Base-by-base conservation (phyloP, 2,329 filamentous ascomycete genomes). In the Aspergillus sp. region DNA sequence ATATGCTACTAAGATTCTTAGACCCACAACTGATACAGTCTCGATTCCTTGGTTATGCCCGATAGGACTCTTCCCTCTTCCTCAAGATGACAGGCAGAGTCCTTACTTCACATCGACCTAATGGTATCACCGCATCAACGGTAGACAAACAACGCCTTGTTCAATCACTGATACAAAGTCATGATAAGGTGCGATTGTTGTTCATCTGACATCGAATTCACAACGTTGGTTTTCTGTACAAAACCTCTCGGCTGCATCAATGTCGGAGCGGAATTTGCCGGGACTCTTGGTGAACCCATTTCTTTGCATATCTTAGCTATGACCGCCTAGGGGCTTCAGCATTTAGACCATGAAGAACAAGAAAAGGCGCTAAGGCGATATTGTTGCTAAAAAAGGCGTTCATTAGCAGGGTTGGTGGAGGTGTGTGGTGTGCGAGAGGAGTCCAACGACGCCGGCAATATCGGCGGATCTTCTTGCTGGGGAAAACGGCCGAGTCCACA, bases 381-480 rank as follows among this genome's bases (percentile, higher is more conserved):
- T n/a, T 28, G 25, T 28, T 49, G 25, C 47, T 49, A 49, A 49
- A 49, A 49, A 30, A 19, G n/a, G 25, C 5, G 13, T 15, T 10
- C 12, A 48, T 21, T 45, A 45, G 41, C 12, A 13, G 15, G 10
- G 41, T 19, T 13, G 19, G 45, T 48, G 45, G 45, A 48, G 41
- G 45, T 13, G 39, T n/a, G 19, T 25, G 17, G 45, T 25, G 47
- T 28, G 15, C 25, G 15, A 49, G 23, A 30, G 47, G 23, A 30
- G 5, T 17, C 47, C 47, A 49, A 25, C 7, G 47, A 48, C 19
- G n/a, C 25, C 47, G 47, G 47, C 25, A 49, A 49, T 49, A 32
- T 49, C 47, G 47, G 47, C 23, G 47, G 47, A n/a, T 49, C 47
- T n/a, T 49, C 47, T 49, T 28, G 47, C 47, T 49, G 47, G 47